A percentile compares a stretch with the other conserved stretches of the same genome.
Evolutionary conservation across 495 filamentous ascomycete species (phyloP).

Genomic region (Aspergillus carlsbadensis): DNA sequence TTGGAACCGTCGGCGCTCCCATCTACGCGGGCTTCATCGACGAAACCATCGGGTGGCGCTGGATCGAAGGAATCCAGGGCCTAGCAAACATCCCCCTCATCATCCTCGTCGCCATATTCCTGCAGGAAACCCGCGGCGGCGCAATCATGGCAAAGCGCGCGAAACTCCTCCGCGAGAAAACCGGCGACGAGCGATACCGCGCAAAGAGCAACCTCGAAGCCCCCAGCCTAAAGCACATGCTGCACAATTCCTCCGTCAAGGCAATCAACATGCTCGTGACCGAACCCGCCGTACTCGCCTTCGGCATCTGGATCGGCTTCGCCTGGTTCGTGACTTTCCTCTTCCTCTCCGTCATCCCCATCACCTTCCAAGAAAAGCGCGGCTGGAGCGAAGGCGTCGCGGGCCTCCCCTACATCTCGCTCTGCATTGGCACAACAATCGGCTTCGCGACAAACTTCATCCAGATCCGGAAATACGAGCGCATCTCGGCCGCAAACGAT

Average conservation of each 20-base stretch:
- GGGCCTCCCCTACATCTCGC: constrained; percentile 72
- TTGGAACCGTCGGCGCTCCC: constrained; percentile 69
- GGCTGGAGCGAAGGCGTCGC: constrained; percentile 63
- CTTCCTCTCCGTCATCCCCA: constrained; percentile 72
- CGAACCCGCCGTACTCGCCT: constrained; percentile 72
- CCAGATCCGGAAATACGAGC: constrained; percentile 58
- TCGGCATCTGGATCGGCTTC: constrained; percentile 71
- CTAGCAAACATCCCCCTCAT: constrained; percentile 65
- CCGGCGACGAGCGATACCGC: constrained; percentile 67
- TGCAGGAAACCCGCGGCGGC: constrained; percentile 72
- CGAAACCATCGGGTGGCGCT: constrained; percentile 70
- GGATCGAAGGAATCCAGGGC: constrained; percentile 78
- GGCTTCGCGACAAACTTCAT: constrained; percentile 58
- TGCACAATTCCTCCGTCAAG: constrained; percentile 42
- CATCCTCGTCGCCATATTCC: constrained; percentile 48
- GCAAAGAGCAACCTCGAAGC: constrained; percentile 59
- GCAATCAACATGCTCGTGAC: constrained; percentile 70
- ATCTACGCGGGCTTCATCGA: constrained; percentile 73
- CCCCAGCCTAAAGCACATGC: constrained; percentile 35
- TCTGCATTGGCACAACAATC: constrained; percentile 64
- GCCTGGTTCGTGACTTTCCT: constrained; percentile 75
- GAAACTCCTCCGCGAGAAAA: constrained; percentile 52
- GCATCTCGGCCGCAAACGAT: constrained; percentile 51
- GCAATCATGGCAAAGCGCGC: constrained; percentile 56
- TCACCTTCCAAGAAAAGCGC: constrained; percentile 69